phyloP scores from a whole-genome alignment of 2,329 filamentous ascomycete genomes.

The Cladobotryum mycophilum region DNA sequence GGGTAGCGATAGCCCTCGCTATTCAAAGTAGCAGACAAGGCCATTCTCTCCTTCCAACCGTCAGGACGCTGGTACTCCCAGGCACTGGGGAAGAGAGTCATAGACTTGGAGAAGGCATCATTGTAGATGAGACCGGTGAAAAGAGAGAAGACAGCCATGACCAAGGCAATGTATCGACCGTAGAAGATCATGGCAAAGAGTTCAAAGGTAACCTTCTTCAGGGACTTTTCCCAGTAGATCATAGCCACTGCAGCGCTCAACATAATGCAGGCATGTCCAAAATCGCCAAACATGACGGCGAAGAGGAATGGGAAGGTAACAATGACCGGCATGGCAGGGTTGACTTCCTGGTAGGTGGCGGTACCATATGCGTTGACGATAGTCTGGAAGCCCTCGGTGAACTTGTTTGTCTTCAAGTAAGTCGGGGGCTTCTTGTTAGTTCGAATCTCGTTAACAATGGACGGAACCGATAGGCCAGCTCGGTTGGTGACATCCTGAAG shows the following conservation, averaged over 20 bases:
- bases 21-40: conserved; percentile 62
- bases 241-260: conserved; percentile 75
- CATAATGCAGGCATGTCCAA: conserved; percentile 91
- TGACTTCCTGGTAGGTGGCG: conserved; percentile 94
- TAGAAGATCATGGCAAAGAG: conserved; percentile 98
- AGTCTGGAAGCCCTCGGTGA: conserved; percentile 96
- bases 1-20: conserved; percentile 75
- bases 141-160: conserved; percentile 96
- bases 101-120: conserved; percentile 89
- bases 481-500: conserved; percentile 95
- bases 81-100: conserved; percentile 81
- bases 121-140: conserved; percentile 98
- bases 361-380: conserved; percentile 99
- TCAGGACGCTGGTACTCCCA: conserved; percentile 74
- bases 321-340: conserved; percentile 89
- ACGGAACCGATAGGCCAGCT: conserved; percentile 92
- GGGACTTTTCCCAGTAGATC: conserved; percentile 92
- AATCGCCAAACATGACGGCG: conserved; percentile 99
- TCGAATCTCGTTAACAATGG: conserved; percentile 95
- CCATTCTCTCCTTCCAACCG: conserved; percentile 57
- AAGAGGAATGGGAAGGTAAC: conserved; percentile 99
- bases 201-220: conserved; percentile 90
- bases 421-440: conserved; percentile 97
- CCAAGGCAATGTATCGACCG: conserved; percentile 93
- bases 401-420: conserved; percentile 97